Conservation (phyloP, 441 rosid genomes). For the Jatropha podagrica region DNA sequence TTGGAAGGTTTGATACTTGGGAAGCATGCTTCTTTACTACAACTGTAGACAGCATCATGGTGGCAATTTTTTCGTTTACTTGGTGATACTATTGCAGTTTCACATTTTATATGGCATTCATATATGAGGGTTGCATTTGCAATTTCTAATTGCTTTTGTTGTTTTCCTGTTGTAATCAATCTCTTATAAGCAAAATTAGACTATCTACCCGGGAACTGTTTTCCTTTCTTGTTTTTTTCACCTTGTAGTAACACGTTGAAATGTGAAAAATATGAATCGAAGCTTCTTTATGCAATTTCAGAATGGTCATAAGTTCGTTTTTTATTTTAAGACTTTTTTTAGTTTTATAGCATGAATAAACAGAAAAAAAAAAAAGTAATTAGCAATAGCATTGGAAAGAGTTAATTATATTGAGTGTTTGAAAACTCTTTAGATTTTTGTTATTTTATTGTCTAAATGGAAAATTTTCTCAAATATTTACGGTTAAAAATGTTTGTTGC, state of each 20-base stretch:
- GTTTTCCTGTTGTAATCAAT: neutral
- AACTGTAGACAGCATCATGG: neutral
- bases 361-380: no score
- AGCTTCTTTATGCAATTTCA: no score
- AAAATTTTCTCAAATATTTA: no score
- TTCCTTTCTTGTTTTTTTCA: neutral
- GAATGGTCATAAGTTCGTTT: no score
- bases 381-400: no score
- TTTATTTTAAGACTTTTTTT: no score
- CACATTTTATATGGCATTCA: slow-evolving; percentile 1
- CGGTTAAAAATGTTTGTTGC: no score
- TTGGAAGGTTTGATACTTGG: neutral
- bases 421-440: no score
- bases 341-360: no score
- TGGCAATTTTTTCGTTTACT: neutral
- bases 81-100: slow-evolving; percentile 1
- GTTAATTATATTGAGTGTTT: no score
- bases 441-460: no score
- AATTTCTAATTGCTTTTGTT: slow-evolving; percentile 3
- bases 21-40: neutral
- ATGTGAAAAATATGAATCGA: no score
- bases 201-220: neutral
- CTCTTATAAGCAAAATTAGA: neutral
- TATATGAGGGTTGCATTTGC: neutral
- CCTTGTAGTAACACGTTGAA: neutral